phyloP scores from a whole-genome alignment of 2,329 filamentous ascomycete genomes.

The Lasiodiplodia gonubiensis region DNA sequence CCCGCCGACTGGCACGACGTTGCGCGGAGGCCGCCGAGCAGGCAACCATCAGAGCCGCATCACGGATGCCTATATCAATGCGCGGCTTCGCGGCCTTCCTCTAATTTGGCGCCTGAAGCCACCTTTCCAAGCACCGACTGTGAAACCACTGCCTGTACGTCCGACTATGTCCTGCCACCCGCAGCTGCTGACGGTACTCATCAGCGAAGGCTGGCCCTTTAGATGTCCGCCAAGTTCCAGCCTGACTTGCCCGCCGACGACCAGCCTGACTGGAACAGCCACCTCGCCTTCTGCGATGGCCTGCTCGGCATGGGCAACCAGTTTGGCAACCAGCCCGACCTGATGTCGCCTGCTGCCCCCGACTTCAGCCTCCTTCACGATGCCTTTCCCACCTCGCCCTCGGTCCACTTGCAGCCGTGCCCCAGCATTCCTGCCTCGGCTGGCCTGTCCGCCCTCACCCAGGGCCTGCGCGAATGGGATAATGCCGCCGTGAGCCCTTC shows the following conservation, averaged over 20 bases:
- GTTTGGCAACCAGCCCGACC: constrained; percentile 2
- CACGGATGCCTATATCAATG: constrained; percentile 15
- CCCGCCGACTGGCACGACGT: neutral
- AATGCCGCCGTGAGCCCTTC: neutral
- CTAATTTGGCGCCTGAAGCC: neutral
- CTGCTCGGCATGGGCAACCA: constrained; percentile 15
- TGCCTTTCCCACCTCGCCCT: constrained; percentile 2
- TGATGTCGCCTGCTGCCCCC: neutral
- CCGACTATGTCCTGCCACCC: neutral
- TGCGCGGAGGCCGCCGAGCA: constrained; percentile 15
- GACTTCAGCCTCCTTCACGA: constrained; percentile 20
- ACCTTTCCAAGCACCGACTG: neutral
- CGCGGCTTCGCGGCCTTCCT: neutral
- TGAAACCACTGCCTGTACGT: constrained; percentile 8
- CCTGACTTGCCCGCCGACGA: neutral
- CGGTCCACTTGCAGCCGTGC: constrained; percentile 10
- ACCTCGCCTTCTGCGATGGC: constrained; percentile 1
- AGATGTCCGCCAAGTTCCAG: constrained; percentile 2
- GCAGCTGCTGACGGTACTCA: neutral
- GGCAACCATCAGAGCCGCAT: constrained; percentile 20
- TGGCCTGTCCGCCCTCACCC: constrained; percentile 8
- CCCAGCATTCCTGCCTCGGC: neutral
- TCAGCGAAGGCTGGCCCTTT: neutral
- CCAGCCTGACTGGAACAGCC: neutral
- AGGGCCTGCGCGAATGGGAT: constrained; percentile 14